These are phyloP conservation scores for Beauveria bassiana DNA, from an alignment of 2,329 filamentous ascomycete species.

Conservation along the genomic window DNA sequence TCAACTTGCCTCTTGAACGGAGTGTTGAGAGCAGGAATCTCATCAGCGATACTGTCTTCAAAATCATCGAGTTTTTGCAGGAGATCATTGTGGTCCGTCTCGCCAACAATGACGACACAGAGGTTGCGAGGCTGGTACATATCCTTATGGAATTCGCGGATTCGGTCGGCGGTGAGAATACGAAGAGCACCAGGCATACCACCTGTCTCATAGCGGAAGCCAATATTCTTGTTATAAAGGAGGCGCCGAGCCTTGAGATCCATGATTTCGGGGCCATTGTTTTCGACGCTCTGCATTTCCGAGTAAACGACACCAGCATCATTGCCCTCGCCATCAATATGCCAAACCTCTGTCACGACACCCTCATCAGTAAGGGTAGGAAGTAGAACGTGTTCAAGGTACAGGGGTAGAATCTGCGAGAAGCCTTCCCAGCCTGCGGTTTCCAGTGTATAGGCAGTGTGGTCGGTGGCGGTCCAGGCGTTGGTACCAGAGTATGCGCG, in stretches of 20 bases:
- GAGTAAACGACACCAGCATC: conserved; percentile 98
- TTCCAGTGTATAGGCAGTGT: conserved; percentile 92
- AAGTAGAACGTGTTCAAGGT: conserved; percentile 86
- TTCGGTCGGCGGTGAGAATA: conserved; percentile 77
- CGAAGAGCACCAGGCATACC: conserved; percentile 91
- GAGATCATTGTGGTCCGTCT: conserved; percentile 75
- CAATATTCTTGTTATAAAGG: conserved; percentile 80
- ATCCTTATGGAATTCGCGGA: conserved; percentile 86
- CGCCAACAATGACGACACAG: conserved; percentile 84
- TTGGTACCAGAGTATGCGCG: conserved; percentile 92
- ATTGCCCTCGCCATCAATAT: conserved; percentile 86
- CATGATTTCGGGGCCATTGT: conserved; percentile 77
- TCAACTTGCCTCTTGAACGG: conserved; percentile 59
- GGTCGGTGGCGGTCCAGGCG: conserved; percentile 93
- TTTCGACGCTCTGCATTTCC: conserved; percentile 96
- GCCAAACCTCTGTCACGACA: conserved; percentile 93
- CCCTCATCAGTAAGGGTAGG: conserved; percentile 88
- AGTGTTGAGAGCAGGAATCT: conserved; percentile 66
- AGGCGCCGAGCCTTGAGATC: conserved; percentile 72
- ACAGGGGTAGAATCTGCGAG: conserved; percentile 86
- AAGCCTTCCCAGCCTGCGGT: conserved; percentile 97
- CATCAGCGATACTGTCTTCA: conserved; percentile 75
- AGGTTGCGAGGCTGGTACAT: conserved; percentile 99
- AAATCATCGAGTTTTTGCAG: conserved; percentile 78
- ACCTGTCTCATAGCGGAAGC: conserved; percentile 96